Percentiles rank a stretch among this genome's conserved stretches.
Evolutionary conservation across 768 basidiomycete genomes (phyloP).

Genomic region (Podaxis sp.): DNA sequence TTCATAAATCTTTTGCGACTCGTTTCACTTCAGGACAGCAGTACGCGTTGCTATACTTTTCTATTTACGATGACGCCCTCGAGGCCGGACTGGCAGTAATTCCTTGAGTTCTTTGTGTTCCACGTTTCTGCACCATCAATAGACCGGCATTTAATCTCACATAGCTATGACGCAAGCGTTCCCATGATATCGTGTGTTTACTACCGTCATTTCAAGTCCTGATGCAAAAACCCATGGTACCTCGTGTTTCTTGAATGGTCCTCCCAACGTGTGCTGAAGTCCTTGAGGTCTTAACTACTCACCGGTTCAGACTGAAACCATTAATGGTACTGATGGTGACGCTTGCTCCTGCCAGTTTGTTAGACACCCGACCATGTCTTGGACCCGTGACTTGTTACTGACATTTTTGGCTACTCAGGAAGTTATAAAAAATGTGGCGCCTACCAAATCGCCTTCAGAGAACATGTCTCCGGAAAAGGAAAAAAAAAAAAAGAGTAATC

Average conservation of each 20-base stretch:
- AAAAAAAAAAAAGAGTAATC: neutral
- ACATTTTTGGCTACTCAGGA: neutral
- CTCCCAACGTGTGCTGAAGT: too few species aligned
- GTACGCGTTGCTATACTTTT: neutral
- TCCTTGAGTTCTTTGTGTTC: neutral
- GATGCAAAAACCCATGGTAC: neutral
- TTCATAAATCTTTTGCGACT: neutral
- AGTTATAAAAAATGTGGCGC: neutral
- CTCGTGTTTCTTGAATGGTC: neutral
- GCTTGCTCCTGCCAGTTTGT: neutral
- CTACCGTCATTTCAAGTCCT: neutral
- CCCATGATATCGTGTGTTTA: neutral
- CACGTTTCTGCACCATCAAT: neutral
- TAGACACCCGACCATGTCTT: neutral
- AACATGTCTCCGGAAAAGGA: neutral
- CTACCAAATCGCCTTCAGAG: neutral
- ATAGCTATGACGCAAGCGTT: neutral
- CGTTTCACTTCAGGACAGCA: neutral
- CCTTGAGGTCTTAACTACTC: neutral
- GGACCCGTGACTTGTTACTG: neutral
- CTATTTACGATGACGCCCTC: neutral
- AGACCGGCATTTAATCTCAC: conserved; percentile 5
- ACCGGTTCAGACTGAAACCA: neutral
- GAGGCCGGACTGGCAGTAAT: neutral
- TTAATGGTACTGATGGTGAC: neutral